Evolutionary conservation across 2,329 filamentous ascomycete genomes (phyloP).

Genomic region (Botrytis pseudocinerea): DNA sequence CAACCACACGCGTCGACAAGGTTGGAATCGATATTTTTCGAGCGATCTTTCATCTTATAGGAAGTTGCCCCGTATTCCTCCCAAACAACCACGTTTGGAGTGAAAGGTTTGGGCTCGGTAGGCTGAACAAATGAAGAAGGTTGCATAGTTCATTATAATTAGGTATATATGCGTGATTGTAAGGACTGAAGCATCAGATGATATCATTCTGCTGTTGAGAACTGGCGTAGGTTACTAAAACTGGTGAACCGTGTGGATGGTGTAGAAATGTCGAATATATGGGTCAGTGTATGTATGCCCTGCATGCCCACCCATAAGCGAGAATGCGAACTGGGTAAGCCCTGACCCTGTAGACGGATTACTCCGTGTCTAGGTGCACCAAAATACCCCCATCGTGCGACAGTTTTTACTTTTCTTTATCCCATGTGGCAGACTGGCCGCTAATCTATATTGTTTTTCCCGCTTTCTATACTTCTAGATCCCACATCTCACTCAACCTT

Average conservation of each 20-base stretch:
- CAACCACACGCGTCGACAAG: not conserved
- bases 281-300: not conserved
- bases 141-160: not conserved
- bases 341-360: not conserved
- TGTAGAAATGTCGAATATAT: not conserved
- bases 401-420: not conserved
- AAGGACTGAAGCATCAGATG: not conserved
- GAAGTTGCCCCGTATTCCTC: not conserved
- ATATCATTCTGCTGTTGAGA: not conserved
- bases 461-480: not conserved
- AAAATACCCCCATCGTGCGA: not conserved
- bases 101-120: not conserved
- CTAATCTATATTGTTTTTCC: not conserved
- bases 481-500: not conserved
- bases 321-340: constrained; percentile 2
- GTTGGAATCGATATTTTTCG: constrained; percentile 2
- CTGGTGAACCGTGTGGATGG: not conserved
- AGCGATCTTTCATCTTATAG: not conserved
- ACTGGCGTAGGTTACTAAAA: not conserved
- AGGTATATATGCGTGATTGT: not conserved
- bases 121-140: not conserved
- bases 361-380: not conserved
- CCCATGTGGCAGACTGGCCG: constrained; percentile 1
- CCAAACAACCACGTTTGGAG: not conserved
- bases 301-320: not conserved